Conservation (phyloP, 2,329 filamentous ascomycete species). For the Ophiosphaerella korrae region DNA sequence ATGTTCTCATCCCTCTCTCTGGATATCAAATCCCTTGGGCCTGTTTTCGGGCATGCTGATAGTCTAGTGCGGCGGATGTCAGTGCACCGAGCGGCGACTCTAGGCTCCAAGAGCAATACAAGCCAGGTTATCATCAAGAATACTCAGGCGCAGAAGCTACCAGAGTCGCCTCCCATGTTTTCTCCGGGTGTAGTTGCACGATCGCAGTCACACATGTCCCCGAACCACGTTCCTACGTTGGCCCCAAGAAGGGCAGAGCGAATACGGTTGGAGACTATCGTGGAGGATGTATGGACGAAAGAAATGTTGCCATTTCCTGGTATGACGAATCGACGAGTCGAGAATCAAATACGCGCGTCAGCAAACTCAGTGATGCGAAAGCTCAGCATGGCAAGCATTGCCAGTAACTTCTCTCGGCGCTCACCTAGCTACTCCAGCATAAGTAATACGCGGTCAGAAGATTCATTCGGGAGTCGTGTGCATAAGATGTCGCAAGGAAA, state of each 20-base stretch:
- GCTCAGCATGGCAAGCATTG: conserved; percentile 80
- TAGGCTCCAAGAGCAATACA: conserved; percentile 69
- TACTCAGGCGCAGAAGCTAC: conserved; percentile 70
- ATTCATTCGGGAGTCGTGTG: conserved; percentile 36
- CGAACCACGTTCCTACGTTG: conserved; percentile 69
- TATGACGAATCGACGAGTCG: conserved; percentile 70
- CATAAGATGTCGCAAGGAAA: conserved; percentile 35
- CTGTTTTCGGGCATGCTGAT: conserved; percentile 74
- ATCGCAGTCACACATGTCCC: conserved; percentile 79
- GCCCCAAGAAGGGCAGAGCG: conserved; percentile 77
- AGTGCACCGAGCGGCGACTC: conserved; percentile 76
- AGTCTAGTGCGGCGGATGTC: conserved; percentile 70
- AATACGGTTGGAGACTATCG: conserved; percentile 72
- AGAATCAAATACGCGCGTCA: conserved; percentile 76
- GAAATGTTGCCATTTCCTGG: conserved; percentile 82
- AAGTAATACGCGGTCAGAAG: conserved; percentile 44
- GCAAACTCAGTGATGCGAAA: conserved; percentile 87
- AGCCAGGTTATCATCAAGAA: conserved; percentile 87
- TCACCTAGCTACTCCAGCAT: conserved; percentile 63
- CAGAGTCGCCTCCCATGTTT: conserved; percentile 51
- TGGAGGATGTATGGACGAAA: conserved; percentile 83
- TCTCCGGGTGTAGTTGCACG: conserved; percentile 67
- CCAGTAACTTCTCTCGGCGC: conserved; percentile 75
- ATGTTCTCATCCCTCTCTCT: conserved; percentile 69
- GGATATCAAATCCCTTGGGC: conserved; percentile 74